Evolutionary conservation across 306 rosid genomes (phyloP).

Genomic region (Vigna hirtella): DNA sequence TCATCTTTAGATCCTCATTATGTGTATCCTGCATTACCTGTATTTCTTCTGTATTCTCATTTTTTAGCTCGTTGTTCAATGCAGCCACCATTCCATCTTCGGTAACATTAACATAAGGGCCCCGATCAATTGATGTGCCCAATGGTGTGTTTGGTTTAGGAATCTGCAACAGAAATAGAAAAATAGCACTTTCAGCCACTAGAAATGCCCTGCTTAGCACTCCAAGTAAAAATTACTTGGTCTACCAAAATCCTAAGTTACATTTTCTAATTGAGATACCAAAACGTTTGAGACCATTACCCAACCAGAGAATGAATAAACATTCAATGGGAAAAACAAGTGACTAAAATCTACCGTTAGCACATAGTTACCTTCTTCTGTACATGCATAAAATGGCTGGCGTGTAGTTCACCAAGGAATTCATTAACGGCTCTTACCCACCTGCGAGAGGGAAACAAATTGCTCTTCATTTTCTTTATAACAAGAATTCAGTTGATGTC

Average conservation of each 20-base stretch:
- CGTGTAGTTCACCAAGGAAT: slow-evolving; percentile 66
- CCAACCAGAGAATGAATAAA: slow-evolving; percentile 25
- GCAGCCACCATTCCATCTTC: slow-evolving; percentile 93
- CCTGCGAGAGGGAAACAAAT: slow-evolving; percentile 60
- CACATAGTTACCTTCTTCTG: slow-evolving; percentile 65
- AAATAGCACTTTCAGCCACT: slow-evolving; percentile 42
- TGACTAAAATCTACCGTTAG: slow-evolving; percentile 3
- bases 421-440: slow-evolving; percentile 87
- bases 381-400: slow-evolving; percentile 69
- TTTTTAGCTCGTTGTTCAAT: slow-evolving; percentile 54
- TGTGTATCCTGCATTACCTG: slow-evolving; percentile 41
- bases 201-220: slow-evolving; percentile 33
- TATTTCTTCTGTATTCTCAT: slow-evolving; percentile 50
- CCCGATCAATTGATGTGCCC: slow-evolving; percentile 73
- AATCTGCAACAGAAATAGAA: slow-evolving; percentile 49
- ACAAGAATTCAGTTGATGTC: slow-evolving; percentile 16
- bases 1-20: slow-evolving; percentile 29
- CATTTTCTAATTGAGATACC: slow-evolving; percentile 23
- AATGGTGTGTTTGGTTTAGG: slow-evolving; percentile 48
- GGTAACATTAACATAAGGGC: slow-evolving; percentile 76
- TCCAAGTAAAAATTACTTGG: slow-evolving; percentile 4
- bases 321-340: slow-evolving; percentile 31
- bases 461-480: background rate
- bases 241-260: slow-evolving; percentile 10
- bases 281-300: background rate